phyloP scores from a whole-genome alignment of 805 yeast species.

The Metschnikowia anglica region DNA sequence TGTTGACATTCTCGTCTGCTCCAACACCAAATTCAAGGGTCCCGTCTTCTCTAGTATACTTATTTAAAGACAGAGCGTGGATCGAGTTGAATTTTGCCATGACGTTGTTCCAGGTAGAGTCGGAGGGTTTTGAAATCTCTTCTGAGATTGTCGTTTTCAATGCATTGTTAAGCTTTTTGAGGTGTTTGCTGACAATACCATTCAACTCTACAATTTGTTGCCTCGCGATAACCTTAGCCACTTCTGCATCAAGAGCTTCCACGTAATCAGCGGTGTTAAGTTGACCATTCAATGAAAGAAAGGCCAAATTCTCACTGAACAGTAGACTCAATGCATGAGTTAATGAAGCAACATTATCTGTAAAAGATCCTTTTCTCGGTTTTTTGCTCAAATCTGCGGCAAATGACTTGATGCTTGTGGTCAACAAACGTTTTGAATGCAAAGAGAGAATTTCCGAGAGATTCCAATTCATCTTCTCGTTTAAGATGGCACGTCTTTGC shows the following conservation, averaged over 20 bases:
- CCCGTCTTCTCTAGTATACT: constrained; percentile 21
- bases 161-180: constrained; percentile 46
- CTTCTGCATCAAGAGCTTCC: constrained; percentile 16
- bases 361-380: constrained; percentile 14
- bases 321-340: constrained; percentile 14
- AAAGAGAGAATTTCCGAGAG: constrained; percentile 40
- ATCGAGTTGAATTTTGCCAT: constrained; percentile 52
- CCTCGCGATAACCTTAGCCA: constrained; percentile 31
- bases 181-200: constrained; percentile 33
- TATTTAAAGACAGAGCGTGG: constrained; percentile 13
- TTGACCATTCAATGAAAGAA: constrained; percentile 32
- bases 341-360: constrained; percentile 15
- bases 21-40: constrained; percentile 68
- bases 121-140: constrained; percentile 50
- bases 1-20: constrained; percentile 43
- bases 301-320: constrained; percentile 17
- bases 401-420: constrained; percentile 9
- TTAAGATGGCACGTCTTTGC: constrained; percentile 55
- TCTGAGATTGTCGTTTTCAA: constrained; percentile 53
- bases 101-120: constrained; percentile 26
- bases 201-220: constrained; percentile 39
- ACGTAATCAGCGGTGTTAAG: constrained; percentile 25
- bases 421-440: constrained; percentile 23
- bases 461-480: constrained; percentile 46
- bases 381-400: constrained; percentile 16